Evolutionary conservation across 2,329 filamentous ascomycete species (phyloP).

Genomic region (Cercospora canescens): DNA sequence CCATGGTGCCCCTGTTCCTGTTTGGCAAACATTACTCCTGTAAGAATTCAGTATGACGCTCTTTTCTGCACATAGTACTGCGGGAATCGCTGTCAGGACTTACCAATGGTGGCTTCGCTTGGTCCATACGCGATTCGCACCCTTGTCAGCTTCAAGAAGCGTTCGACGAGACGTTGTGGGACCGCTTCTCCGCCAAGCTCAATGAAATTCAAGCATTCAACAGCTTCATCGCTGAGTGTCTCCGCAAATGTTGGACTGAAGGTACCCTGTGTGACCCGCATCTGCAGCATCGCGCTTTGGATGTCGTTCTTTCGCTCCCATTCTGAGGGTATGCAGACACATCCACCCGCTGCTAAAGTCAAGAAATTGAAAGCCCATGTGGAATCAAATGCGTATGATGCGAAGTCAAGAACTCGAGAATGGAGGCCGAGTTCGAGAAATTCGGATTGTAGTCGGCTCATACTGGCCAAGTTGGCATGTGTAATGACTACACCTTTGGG

Average conservation of each 20-base stretch:
- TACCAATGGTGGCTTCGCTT: not conserved
- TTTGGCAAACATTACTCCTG: slow-evolving; percentile 3
- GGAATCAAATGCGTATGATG: not conserved
- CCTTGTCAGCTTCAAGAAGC: not conserved
- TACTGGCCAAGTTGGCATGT: not conserved
- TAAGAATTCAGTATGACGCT: not conserved
- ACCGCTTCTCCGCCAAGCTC: slow-evolving; percentile 12
- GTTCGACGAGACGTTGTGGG: slow-evolving; percentile 1
- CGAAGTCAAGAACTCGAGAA: not conserved
- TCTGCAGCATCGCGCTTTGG: not conserved
- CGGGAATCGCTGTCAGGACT: not conserved
- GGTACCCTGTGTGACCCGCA: not conserved
- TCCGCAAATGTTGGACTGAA: slow-evolving; percentile 3
- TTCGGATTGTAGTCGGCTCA: not conserved
- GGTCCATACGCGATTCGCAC: not conserved
- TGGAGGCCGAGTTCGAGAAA: not conserved
- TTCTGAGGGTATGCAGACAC: slow-evolving; percentile 1
- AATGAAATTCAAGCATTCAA: not conserved
- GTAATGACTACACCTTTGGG: slow-evolving; percentile 12
- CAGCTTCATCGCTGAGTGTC: not conserved
- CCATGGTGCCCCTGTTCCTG: not conserved
- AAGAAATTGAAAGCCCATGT: not conserved
- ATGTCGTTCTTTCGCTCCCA: not conserved
- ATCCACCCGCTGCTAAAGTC: not conserved
- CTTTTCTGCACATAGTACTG: not conserved